phyloP scores from a whole-genome alignment of 306 rosid species.

The Cyamopsis tetragonoloba region DNA sequence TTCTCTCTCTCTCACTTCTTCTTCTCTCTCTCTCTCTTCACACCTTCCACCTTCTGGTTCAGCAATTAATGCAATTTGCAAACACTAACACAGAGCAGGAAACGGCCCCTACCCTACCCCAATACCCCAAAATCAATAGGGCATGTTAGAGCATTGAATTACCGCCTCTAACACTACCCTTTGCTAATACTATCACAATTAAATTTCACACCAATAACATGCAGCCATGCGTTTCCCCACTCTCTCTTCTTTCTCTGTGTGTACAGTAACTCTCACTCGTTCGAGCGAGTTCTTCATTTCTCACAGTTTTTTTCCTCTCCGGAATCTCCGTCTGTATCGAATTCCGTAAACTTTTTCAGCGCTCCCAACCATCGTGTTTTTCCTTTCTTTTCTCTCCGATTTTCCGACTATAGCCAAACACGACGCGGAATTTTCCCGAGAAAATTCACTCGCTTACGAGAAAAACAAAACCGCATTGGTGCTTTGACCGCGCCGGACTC shows the following conservation, averaged over 20 bases:
- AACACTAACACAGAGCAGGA: slow-evolving; percentile 10
- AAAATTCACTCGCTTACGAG: neutral
- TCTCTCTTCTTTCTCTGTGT: neutral
- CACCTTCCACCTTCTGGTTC: slow-evolving; percentile 13
- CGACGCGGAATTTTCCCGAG: slow-evolving; percentile 1
- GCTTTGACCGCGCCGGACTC: neutral
- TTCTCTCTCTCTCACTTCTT: neutral
- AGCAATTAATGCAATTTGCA: slow-evolving; percentile 31
- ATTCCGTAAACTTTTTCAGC: neutral
- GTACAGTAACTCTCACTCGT: neutral
- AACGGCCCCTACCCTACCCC: slow-evolving; percentile 24
- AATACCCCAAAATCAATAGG: slow-evolving; percentile 20
- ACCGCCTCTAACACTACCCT: slow-evolving; percentile 6
- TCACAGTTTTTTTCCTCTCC: neutral
- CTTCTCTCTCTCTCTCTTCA: neutral
- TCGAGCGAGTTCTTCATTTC: neutral
- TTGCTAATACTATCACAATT: neutral
- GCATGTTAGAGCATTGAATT: slow-evolving; percentile 28
- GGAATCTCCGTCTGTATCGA: neutral
- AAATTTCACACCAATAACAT: slow-evolving; percentile 34
- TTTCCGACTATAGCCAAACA: slow-evolving; percentile 16
- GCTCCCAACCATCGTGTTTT: neutral
- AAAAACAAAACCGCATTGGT: slow-evolving; percentile 5
- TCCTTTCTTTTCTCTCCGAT: neutral
- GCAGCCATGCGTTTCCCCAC: neutral